phyloP scores from a whole-genome alignment of 352 stramenopile genomes.

The Phytophthora capsici region DNA sequence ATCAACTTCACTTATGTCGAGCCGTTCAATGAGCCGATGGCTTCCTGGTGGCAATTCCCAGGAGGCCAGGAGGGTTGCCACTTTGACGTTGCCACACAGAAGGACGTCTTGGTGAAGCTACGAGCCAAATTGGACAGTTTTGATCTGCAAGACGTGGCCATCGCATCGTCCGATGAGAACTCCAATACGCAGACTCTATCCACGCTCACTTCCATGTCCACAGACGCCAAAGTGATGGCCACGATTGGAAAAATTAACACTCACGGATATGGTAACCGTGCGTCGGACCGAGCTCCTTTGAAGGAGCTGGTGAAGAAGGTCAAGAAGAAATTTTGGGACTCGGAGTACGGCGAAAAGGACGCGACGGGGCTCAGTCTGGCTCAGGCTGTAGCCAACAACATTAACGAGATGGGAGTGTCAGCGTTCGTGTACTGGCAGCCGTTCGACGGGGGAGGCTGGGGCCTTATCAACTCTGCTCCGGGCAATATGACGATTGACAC shows the following conservation, averaged over 20 bases:
- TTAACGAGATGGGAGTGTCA: constrained; percentile 65
- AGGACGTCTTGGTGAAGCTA: constrained; percentile 47
- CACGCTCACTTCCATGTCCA: constrained; percentile 42
- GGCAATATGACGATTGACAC: constrained; percentile 43
- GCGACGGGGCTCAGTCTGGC: constrained; percentile 53
- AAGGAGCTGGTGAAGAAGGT: constrained; percentile 36
- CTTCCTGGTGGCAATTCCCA: constrained; percentile 22
- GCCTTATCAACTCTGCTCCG: constrained; percentile 52
- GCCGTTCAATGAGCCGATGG: constrained; percentile 66
- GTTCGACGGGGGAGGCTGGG: constrained; percentile 60
- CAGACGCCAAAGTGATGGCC: constrained; percentile 31
- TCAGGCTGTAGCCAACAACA: constrained; percentile 55
- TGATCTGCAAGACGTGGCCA: constrained; percentile 37
- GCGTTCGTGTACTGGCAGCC: constrained; percentile 75
- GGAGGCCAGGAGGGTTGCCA: constrained; percentile 57
- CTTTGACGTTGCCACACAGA: constrained; percentile 51
- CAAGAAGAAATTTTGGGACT: constrained; percentile 66
- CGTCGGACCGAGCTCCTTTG: constrained; percentile 39
- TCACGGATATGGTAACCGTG: constrained; percentile 60
- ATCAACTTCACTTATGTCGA: constrained; percentile 64
- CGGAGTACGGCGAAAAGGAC: constrained; percentile 65
- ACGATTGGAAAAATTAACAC: constrained; percentile 64
- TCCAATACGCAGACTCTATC: constrained; percentile 42
- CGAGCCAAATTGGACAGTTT: constrained; percentile 43
- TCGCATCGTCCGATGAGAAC: constrained; percentile 65